phyloP scores from a whole-genome alignment of 345 rosid genomes.

The Salix arbutifolia region DNA sequence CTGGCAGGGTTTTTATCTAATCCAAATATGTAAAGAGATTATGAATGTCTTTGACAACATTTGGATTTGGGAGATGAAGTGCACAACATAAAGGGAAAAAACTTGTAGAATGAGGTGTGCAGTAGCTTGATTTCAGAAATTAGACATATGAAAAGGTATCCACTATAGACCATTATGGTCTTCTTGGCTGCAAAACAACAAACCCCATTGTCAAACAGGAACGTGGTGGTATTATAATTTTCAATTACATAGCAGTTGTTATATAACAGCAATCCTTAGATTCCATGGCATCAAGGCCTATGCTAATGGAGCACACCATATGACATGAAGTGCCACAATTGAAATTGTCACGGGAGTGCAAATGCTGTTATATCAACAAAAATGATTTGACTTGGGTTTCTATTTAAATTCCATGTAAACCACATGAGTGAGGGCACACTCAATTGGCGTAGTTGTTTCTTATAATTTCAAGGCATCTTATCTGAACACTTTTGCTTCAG shows the following conservation, averaged over 20 bases:
- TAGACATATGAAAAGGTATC: no score
- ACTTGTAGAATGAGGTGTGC: background rate
- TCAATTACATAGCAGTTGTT: no score
- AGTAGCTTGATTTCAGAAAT: background rate
- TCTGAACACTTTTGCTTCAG: slow-evolving; percentile 43
- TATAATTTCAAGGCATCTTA: slow-evolving; percentile 6
- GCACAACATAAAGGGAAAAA: background rate
- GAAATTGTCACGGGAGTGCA: background rate
- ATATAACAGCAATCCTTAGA: background rate
- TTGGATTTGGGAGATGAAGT: background rate
- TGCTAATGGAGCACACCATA: background rate
- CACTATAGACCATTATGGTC: no score
- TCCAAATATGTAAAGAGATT: background rate
- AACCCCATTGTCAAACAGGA: background rate
- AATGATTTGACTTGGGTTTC: background rate
- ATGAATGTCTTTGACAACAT: background rate
- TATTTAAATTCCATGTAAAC: background rate
- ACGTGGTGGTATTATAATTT: background rate
- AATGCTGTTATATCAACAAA: background rate
- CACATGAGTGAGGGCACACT: background rate
- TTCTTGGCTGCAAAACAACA: background rate
- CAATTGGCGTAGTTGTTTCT: background rate
- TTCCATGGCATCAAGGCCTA: background rate
- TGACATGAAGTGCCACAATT: background rate
- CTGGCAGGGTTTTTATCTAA: background rate